Conservation (phyloP, 139 green algal genomes). For the Edaphochlamys debaryana region DNA sequence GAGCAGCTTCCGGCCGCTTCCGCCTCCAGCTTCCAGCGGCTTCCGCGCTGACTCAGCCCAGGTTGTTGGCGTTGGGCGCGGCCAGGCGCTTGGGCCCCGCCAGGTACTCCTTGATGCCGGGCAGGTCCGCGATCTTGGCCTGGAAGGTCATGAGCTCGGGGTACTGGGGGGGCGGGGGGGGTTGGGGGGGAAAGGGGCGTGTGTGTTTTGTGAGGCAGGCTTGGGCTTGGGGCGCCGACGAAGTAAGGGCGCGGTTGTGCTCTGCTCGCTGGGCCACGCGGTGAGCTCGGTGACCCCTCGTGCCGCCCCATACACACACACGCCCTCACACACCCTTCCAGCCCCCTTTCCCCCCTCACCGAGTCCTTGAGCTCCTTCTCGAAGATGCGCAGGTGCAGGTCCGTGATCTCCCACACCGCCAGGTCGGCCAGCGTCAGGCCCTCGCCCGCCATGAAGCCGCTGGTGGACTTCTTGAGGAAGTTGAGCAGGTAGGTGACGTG, state of each 20-base stretch:
- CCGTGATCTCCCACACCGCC: conserved; percentile 59
- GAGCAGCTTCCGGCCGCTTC: neutral
- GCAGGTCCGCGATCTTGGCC: conserved; percentile 43
- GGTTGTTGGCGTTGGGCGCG: conserved; percentile 56
- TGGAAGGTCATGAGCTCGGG: conserved; percentile 53
- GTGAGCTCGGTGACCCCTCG: too few relatives aligned
- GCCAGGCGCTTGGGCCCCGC: conserved; percentile 32
- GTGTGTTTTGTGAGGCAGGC: too few relatives aligned
- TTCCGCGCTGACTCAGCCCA: conserved; percentile 47
- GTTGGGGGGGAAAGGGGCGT: neutral
- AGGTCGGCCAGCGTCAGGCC: conserved; percentile 54
- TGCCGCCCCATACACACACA: neutral
- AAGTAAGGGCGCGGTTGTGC: too few relatives aligned
- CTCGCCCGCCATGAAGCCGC: conserved; percentile 37
- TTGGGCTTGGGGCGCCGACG: too few relatives aligned
- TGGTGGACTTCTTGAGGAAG: conserved; percentile 34
- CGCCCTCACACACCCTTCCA: too few relatives aligned
- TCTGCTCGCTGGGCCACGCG: too few relatives aligned
- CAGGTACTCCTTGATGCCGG: conserved; percentile 62
- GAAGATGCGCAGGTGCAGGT: conserved; percentile 66
- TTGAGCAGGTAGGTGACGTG: conserved; percentile 49
- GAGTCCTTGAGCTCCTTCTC: conserved; percentile 44
- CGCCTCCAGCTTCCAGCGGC: too few relatives aligned
- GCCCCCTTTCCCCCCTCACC: neutral
- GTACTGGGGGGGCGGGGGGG: conserved; percentile 36